A percentile compares a stretch with the other conserved stretches of the same genome.
These are phyloP conservation scores for Eimeria praecox DNA, from an alignment of 169 alveolate species.

Conservation along the genomic window DNA sequence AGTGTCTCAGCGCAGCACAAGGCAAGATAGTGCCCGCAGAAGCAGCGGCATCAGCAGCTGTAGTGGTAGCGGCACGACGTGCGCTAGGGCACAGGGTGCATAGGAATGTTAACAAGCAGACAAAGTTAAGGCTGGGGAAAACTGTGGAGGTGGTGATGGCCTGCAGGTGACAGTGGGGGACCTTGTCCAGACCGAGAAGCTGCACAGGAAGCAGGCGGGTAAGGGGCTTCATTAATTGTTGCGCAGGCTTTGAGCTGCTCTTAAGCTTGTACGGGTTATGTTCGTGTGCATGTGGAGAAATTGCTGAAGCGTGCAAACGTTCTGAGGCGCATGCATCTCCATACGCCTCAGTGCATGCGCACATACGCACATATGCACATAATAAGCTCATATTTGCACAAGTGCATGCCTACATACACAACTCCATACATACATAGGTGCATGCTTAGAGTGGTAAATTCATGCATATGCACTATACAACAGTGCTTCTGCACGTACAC, in stretches of 20 bases:
- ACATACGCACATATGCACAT: not conserved
- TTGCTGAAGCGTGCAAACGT: not conserved
- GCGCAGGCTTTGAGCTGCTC: not conserved
- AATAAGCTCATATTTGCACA: not conserved
- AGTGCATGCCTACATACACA: not conserved
- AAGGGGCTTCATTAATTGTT: not conserved
- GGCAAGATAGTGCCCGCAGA: slow-evolving; percentile 23
- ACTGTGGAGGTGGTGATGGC: not conserved
- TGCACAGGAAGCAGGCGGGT: slow-evolving; percentile 91
- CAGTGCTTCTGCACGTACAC: not conserved
- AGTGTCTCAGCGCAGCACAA: slow-evolving; percentile 79
- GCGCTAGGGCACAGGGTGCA: not conserved
- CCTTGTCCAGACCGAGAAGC: slow-evolving; percentile 91
- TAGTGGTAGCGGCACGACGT: not conserved
- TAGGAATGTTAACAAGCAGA: not conserved
- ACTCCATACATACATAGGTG: not conserved
- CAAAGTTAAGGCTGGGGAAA: not conserved
- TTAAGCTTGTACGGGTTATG: not conserved
- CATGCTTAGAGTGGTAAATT: not conserved
- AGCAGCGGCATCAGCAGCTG: not conserved
- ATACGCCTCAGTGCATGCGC: not conserved
- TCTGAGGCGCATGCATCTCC: not conserved
- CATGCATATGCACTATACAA: not conserved
- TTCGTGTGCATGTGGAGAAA: not conserved
- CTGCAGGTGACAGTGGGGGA: slow-evolving; percentile 92